Evolutionary conservation across 1,284 basidiomycete genomes (phyloP), one percentile per base, ranked within the genome.

Genomic region (Leccinum brunneo-olivaceum): DNA sequence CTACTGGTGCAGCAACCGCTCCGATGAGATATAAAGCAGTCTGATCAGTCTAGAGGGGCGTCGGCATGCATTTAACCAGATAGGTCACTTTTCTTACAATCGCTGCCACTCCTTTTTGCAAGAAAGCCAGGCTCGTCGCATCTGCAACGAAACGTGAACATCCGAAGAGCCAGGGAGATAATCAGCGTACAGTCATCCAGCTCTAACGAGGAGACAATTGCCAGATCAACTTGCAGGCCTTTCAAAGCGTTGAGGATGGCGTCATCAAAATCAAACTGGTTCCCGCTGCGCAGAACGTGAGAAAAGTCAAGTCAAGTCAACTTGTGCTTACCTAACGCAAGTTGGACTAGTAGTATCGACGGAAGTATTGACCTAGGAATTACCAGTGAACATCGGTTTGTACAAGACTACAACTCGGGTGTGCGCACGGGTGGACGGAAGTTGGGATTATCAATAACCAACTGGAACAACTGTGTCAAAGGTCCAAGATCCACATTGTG

Each of bases 11-110:
- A 38, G 79, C 77, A 27, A 84, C 74, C 2, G 77, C 81, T 27
- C 83, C 81, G 35, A 87, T 80, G 39, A 88, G 69, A 63, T 77
- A 84, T 21, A 89, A 64, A 0, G 73, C 76, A 0, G 79, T 79
- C 45, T 71, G 54, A 53, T 88, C 85, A 6, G 78, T 81, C 72
- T 81, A 51, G 4, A 40, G 19, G 41, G 20, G 21, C 7, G 28
- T 51, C 24, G 49, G 10, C 15, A 20, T 15, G 18, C n/a, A 16
- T 28, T 24, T 23, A 10, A 30, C 15, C 23, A 28, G 12, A 24
- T 23, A 0, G 12, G 0, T 8, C 10, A 34, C 18, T n/a, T 27
- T 6, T 56, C 71, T 54, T 58, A 80, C 80, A 32, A 71, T 61
- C 1, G 76, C 77, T 9, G 79, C 72, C 10, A 89, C 80, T 35